Conservation (phyloP, 257 asterid species). For the Solanum appendiculatum region DNA sequence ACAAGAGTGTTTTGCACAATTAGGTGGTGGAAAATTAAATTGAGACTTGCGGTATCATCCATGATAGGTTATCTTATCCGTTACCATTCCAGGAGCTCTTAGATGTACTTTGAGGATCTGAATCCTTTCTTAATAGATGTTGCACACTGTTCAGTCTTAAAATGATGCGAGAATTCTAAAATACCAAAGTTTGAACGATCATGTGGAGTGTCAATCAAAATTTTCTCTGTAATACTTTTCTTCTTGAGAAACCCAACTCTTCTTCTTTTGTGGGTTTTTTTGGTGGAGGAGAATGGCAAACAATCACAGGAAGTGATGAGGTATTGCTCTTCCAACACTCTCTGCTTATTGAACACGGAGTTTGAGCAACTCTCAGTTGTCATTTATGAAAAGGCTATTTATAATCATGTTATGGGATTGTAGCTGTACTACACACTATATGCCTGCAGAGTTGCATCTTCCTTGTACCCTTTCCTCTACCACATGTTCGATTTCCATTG, state of each 20-base stretch:
- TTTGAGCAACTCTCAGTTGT: neutral
- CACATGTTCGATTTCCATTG: conserved; percentile 1
- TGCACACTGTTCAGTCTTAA: neutral
- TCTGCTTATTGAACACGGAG: neutral
- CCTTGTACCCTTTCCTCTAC: neutral
- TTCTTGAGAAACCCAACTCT: neutral
- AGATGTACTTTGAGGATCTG: neutral
- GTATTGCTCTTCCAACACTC: neutral
- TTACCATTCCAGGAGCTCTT: neutral
- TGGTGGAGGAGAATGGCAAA: neutral
- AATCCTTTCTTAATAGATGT: neutral
- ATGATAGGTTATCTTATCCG: neutral
- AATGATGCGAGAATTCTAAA: neutral
- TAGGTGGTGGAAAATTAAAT: neutral
- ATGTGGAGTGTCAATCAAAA: neutral
- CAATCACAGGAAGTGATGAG: neutral
- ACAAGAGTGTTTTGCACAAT: neutral
- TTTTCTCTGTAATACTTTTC: neutral
- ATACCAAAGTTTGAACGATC: neutral
- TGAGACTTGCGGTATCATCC: neutral
- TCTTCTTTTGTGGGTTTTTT: neutral
- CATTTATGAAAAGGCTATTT: neutral
- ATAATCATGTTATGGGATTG: neutral
- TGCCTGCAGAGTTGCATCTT: neutral
- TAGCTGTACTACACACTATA: neutral